Evolutionary conservation across 2,329 filamentous ascomycete species (phyloP).

Genomic region (Arthrocladium fulminans): DNA sequence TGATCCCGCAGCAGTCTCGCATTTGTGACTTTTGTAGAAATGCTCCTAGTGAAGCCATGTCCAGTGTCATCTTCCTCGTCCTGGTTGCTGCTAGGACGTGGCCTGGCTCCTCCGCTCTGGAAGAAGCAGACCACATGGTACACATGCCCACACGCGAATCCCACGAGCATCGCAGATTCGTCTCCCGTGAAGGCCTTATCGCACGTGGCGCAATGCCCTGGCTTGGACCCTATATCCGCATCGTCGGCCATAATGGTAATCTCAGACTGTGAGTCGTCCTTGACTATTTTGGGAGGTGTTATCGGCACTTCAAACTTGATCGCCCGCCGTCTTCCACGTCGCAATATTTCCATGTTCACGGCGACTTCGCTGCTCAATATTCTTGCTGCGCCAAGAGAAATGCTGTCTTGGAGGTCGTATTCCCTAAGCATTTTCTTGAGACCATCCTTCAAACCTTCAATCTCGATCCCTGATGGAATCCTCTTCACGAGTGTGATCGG

Average conservation of each 20-base stretch:
- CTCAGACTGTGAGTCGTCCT: background rate
- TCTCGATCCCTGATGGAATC: slow-evolving; percentile 87
- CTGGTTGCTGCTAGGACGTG: slow-evolving; percentile 4
- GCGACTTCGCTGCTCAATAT: slow-evolving; percentile 84
- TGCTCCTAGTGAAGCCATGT: slow-evolving; percentile 41
- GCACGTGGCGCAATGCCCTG: slow-evolving; percentile 19
- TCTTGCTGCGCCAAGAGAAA: slow-evolving; percentile 78
- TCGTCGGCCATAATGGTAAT: background rate
- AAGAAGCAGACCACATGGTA: slow-evolving; percentile 57
- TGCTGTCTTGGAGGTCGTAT: slow-evolving; percentile 89
- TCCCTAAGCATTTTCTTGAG: slow-evolving; percentile 87
- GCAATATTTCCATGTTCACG: slow-evolving; percentile 68
- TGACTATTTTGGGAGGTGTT: background rate
- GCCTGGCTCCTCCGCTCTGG: slow-evolving; percentile 23
- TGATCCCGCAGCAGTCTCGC: slow-evolving; percentile 68
- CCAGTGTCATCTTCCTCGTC: slow-evolving; percentile 20
- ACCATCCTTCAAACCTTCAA: slow-evolving; percentile 80
- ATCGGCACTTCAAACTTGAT: slow-evolving; percentile 77
- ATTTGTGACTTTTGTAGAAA: slow-evolving; percentile 81
- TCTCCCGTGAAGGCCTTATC: slow-evolving; percentile 14
- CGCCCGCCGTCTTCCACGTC: slow-evolving; percentile 69
- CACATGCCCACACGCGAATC: slow-evolving; percentile 61
- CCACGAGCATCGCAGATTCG: slow-evolving; percentile 51
- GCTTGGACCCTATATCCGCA: slow-evolving; percentile 10
- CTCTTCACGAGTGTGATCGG: slow-evolving; percentile 81